A percentile compares a stretch with the other conserved stretches of the same genome.
Conservation (phyloP, 306 rosid species). For the Casuarina glauca region DNA sequence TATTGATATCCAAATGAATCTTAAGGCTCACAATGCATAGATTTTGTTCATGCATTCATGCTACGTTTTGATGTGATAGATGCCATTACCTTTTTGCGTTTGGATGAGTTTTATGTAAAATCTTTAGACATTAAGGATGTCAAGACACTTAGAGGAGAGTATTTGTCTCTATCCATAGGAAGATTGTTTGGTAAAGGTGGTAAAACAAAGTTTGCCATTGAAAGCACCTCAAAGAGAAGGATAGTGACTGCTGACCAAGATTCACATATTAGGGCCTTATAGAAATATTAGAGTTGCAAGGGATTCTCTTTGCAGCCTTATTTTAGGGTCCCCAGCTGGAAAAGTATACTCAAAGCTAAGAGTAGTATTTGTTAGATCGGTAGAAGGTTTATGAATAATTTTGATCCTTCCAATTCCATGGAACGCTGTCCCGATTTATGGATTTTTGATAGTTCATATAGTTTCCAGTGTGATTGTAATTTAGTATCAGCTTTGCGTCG, state of each 20-base stretch:
- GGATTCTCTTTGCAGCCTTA: conserved; percentile 82
- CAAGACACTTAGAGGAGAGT: conserved; percentile 76
- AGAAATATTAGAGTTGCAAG: conserved; percentile 79
- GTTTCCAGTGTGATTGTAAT: background rate
- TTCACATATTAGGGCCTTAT: conserved; percentile 84
- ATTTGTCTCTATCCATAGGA: conserved; percentile 85
- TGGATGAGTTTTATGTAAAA: conserved; percentile 88
- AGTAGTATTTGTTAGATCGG: conserved; percentile 74
- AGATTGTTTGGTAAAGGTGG: conserved; percentile 86
- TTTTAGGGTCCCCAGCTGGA: conserved; percentile 82
- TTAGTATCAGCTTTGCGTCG: background rate
- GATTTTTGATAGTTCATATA: background rate
- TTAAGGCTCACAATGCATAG: conserved; percentile 83
- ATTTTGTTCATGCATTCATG: conserved; percentile 92
- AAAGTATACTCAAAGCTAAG: conserved; percentile 79
- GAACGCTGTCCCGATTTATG: conserved; percentile 2
- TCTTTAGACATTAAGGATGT: conserved; percentile 93
- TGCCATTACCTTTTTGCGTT: conserved; percentile 69
- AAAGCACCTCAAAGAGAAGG: conserved; percentile 79
- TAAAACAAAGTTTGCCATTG: conserved; percentile 81
- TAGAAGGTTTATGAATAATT: conserved; percentile 64
- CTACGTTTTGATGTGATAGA: conserved; percentile 82
- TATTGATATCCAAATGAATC: conserved; percentile 78
- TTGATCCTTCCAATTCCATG: background rate
- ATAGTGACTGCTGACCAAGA: conserved; percentile 84